Base-by-base conservation (phyloP, 2,329 filamentous ascomycete species). In the Exserohilum rostratum region DNA sequence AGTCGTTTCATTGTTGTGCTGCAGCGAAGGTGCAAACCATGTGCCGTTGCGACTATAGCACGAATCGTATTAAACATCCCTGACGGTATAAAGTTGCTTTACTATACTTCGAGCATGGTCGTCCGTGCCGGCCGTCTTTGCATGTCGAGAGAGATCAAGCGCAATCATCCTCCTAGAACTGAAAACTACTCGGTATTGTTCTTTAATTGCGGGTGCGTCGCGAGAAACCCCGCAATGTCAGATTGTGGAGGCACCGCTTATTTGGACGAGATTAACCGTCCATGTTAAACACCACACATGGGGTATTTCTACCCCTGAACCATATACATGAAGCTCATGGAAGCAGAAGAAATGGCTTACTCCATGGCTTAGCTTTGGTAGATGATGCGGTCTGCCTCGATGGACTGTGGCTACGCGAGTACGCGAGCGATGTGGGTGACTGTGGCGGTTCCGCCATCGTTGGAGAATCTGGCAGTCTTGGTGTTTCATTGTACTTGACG, bases 271-370 rank as follows among this genome's bases (percentile, higher is more conserved):
- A n/a, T n/a, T n/a, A n/a, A n/a, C n/a, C n/a, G n/a, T n/a, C n/a
- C n/a, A n/a, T n/a, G n/a, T n/a, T n/a, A n/a, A n/a, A n/a, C n/a
- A n/a, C n/a, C n/a, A n/a, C n/a, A n/a, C n/a, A n/a, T n/a, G n/a
- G n/a, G n/a, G n/a, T n/a, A n/a, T n/a, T n/a, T n/a, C n/a, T n/a
- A n/a, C n/a, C n/a, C 20, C n/a, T 39, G 25, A 22, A 17, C 29
- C 15, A 13, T 27, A 13, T 37, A 25, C 17, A 33, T 11, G 31
- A 12, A 42, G 15, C 31, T 69, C 60, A 74, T 13, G 71, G 70
- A 46, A 73, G 53, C 25, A 67, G 49, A 37, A 72, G 55, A 46
- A 70, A 67, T 1, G 71, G 68, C 39, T 70, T 73, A 40, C 58
- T 69, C 71, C 71, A 73, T 1, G 62, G 62, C 46, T 67, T 70